These are phyloP conservation scores for Ceriops tagal DNA, from an alignment of 345 rosid species.

Conservation along the genomic window DNA sequence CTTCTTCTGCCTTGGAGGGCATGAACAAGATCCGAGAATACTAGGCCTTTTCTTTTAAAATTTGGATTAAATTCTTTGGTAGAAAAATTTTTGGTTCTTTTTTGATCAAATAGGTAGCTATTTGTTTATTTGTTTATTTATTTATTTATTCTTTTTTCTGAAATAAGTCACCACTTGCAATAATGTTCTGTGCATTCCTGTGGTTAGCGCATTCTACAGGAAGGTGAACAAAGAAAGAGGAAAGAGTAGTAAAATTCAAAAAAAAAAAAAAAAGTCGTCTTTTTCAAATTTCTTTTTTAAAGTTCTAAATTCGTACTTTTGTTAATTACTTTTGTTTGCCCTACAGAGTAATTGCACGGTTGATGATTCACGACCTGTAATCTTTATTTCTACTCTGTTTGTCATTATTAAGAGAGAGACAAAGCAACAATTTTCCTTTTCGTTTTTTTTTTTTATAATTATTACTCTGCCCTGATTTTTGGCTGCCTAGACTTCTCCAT, in stretches of 20 bases:
- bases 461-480: no score
- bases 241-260: neutral
- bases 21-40: conserved; percentile 44
- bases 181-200: neutral
- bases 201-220: neutral
- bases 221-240: neutral
- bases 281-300: neutral
- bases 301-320: neutral
- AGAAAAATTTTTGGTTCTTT: neutral
- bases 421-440: no score
- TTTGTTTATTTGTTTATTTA: neutral
- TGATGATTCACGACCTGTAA: no score
- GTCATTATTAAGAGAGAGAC: no score
- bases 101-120: neutral
- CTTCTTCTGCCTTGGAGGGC: conserved; percentile 37
- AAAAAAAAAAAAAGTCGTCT: neutral
- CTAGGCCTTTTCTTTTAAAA: neutral
- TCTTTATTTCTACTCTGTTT: no score
- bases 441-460: no score
- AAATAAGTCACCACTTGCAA: neutral
- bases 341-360: no score
- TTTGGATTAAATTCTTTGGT: neutral
- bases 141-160: neutral
- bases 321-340: no score
- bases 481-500: no score